Base-by-base conservation (phyloP, 2,329 filamentous ascomycete genomes). In the Clonostachys byssicola region DNA sequence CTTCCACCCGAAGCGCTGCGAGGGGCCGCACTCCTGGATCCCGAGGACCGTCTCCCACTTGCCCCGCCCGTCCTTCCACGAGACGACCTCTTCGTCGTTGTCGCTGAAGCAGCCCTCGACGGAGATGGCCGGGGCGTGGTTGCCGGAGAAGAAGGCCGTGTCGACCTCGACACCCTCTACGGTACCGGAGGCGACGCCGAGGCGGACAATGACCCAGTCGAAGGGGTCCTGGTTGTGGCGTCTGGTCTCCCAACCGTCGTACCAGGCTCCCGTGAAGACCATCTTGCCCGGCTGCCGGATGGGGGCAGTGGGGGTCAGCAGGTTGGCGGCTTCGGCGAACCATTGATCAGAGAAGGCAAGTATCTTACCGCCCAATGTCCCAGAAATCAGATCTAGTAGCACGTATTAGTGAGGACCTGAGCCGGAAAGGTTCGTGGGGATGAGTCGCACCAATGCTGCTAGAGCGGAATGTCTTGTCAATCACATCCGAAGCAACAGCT, bases 141-240 rank as follows among this genome's bases (percentile, higher is more conserved):
- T 92, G 50, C 89, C 89, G 50, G 79, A 83, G 75, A 92, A 94
- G 71, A 85, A 89, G 44, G 86, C 82, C 4, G 89, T 92, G 67
- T 92, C 88, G 52, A 92, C 77, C 68, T 92, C 89, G 43, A 92
- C 72, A 14, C 89, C 89, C 50, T 80, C 77, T 30, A 92, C 79
- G 14, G 75, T 85, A 42, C 88, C 89, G 2, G 84, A 88, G 10
- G 86, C 79, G 36, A 87, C 83, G 43, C 83, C 83, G 6, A 87
- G 72, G 47, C 81, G 77, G 51, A 86, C 75, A 50, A 86, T 71
- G 17, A 83, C 83, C 74, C 81, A 87, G 69, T 87, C 83, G 55
- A 85, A 86, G 1, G 77, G 71, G 50, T 75, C 77, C 12, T 71
- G 59, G 63, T 87, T 87, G 68, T 87, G 83, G 53, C 83, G 70